Percentiles rank a stretch among this genome's conserved stretches.
Conservation (phyloP, 1,139 yeast species). For the Taphrina confusa region DNA sequence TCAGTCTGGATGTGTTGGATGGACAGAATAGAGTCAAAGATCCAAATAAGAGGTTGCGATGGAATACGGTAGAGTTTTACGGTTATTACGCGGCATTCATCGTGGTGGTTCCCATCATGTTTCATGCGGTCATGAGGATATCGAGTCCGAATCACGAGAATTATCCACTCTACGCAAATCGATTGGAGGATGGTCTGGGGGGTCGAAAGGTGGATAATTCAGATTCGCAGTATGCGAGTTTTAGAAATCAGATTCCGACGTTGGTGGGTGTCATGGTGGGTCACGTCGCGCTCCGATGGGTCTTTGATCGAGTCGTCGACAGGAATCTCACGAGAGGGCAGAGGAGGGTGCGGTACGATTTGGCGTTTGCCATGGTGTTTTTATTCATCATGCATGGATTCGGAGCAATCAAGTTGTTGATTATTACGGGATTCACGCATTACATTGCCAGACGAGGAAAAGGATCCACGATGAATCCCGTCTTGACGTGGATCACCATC, state of each 20-base stretch:
- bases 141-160: constrained; percentile 57
- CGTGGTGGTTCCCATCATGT: constrained; percentile 26
- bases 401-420: constrained; percentile 61
- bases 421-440: constrained; percentile 61
- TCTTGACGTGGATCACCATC: constrained; percentile 73
- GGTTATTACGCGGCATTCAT: constrained; percentile 25
- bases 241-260: constrained; percentile 73
- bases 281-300: constrained; percentile 58
- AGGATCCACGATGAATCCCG: constrained; percentile 36
- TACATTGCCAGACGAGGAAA: constrained; percentile 53
- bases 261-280: constrained; percentile 56
- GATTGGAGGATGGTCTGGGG: constrained; percentile 69
- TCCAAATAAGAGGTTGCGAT: constrained; percentile 13
- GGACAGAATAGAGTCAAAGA: constrained; percentile 22
- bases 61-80: constrained; percentile 35
- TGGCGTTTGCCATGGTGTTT: constrained; percentile 68
- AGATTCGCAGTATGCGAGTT: constrained; percentile 83
- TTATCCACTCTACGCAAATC: constrained; percentile 61
- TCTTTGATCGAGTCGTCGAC: constrained; percentile 41
- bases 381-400: constrained; percentile 79
- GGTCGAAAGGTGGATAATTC: constrained; percentile 62
- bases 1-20: constrained; percentile 29
- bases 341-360: constrained; percentile 62
- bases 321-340: constrained; percentile 35
- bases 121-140: constrained; percentile 31